Conservation (phyloP, 2,329 filamentous ascomycete genomes). For the Parastagonospora nodorum region DNA sequence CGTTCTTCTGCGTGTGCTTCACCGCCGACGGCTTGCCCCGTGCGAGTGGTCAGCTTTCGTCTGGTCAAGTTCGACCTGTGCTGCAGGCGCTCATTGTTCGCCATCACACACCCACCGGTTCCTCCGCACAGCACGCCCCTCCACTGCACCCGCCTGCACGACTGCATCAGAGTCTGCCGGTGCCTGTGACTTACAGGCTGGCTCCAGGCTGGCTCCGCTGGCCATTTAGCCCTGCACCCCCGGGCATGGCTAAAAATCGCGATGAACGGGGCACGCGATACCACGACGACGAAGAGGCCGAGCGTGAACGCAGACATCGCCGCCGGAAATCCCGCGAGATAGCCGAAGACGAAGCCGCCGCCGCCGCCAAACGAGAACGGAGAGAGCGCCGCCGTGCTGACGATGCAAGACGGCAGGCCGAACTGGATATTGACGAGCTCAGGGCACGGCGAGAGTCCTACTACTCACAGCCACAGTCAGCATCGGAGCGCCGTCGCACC, state of each 20-base stretch:
- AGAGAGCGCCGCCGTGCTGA: constrained; percentile 40
- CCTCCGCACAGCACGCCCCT: constrained; percentile 28
- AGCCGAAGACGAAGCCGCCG: constrained; percentile 30
- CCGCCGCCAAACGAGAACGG: constrained; percentile 34
- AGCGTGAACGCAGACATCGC: constrained; percentile 34
- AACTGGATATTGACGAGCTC: constrained; percentile 49
- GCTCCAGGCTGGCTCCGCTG: constrained; percentile 33
- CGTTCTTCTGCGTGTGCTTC: constrained; percentile 27
- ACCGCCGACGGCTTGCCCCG: constrained; percentile 39
- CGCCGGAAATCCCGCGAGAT: constrained; percentile 31
- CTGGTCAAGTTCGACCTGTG: constrained; percentile 24
- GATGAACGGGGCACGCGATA: constrained; percentile 39
- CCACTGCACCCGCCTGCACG: constrained; percentile 37
- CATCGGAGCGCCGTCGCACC: constrained; percentile 31
- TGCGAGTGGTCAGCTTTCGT: constrained; percentile 31
- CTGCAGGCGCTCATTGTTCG: constrained; percentile 39
- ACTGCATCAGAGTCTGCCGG: constrained; percentile 37
- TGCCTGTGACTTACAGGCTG: constrained; percentile 29
- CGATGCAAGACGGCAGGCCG: constrained; percentile 32
- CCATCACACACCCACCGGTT: constrained; percentile 33
- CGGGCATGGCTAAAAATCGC: constrained; percentile 43
- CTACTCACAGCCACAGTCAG: constrained; percentile 36
- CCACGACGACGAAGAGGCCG: constrained; percentile 36
- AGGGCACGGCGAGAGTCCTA: constrained; percentile 46
- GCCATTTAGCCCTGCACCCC: constrained; percentile 32